phyloP scores from a whole-genome alignment of 129 eudicot species.

The Chrysanthemum lavandulifolium region DNA sequence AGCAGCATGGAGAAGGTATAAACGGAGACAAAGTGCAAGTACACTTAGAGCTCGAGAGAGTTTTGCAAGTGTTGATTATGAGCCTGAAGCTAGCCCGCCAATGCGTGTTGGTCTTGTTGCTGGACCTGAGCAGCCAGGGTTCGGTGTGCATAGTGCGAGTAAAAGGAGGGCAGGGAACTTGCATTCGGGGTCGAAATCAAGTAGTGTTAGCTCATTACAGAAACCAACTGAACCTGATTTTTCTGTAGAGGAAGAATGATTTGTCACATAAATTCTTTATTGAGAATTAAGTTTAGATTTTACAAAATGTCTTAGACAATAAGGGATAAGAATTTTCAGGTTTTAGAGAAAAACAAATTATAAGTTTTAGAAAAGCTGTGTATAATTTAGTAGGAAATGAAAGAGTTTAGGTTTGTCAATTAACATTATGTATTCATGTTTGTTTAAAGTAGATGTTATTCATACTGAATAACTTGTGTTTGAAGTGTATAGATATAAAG shows the following conservation, averaged over 20 bases:
- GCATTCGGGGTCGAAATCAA: conserved; percentile 43
- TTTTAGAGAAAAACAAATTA: background rate
- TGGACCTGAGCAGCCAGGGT: conserved; percentile 42
- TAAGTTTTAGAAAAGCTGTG: background rate
- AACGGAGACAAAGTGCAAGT: conserved; percentile 44
- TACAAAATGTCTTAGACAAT: too few species aligned
- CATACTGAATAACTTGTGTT: background rate
- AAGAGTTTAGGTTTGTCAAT: background rate
- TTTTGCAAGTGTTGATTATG: conserved; percentile 27
- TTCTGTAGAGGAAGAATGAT: conserved; percentile 69
- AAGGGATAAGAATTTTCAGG: background rate
- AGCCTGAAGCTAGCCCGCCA: conserved; percentile 16
- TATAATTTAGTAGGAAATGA: background rate
- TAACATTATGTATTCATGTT: background rate
- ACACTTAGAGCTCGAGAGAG: conserved; percentile 54
- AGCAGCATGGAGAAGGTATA: conserved; percentile 80
- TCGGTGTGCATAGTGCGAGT: conserved; percentile 47
- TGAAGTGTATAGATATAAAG: too few species aligned
- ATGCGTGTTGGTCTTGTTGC: conserved; percentile 19
- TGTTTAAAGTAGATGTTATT: conserved; percentile 1
- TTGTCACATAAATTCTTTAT: background rate
- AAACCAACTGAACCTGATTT: conserved; percentile 91
- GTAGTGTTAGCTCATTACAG: conserved; percentile 50
- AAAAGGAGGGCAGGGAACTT: conserved; percentile 43
- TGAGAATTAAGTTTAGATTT: background rate